These are phyloP conservation scores for Poterioochromonas sp. DNA, from an alignment of 352 stramenopile species.

Conservation along the genomic window DNA sequence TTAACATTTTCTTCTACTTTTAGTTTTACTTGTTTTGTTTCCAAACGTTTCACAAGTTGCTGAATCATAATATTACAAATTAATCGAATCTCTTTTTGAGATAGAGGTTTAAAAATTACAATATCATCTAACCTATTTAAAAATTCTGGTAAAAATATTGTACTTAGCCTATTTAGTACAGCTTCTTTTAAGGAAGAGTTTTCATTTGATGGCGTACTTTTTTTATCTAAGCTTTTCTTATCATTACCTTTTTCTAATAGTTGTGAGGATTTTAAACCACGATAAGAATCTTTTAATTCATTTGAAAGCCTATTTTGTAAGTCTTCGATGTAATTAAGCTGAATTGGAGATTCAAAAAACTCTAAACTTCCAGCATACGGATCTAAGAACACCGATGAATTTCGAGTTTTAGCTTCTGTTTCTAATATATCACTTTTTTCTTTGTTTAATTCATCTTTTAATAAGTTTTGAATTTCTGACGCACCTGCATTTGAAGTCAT, in stretches of 20 bases:
- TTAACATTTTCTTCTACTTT: constrained; percentile 59
- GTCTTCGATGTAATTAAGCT: neutral
- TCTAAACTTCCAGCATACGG: neutral
- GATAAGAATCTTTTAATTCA: neutral
- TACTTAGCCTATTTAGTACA: constrained; percentile 72
- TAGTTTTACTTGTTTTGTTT: constrained; percentile 57
- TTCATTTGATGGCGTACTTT: neutral
- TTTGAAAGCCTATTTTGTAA: neutral
- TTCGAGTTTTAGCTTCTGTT: neutral
- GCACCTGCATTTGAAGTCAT: constrained; percentile 92
- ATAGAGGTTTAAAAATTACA: constrained; percentile 88
- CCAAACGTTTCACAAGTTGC: constrained; percentile 50
- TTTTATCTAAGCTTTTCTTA: neutral
- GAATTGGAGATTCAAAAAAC: neutral
- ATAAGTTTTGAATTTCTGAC: constrained; percentile 55
- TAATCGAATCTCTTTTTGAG: constrained; percentile 65
- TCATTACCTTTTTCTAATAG: constrained; percentile 16
- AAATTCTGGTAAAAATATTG: constrained; percentile 83
- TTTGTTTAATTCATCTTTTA: constrained; percentile 2
- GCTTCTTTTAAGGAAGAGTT: constrained; percentile 45
- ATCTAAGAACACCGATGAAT: neutral
- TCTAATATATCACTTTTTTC: neutral
- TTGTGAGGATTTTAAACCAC: neutral
- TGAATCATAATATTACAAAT: constrained; percentile 75
- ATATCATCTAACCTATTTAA: constrained; percentile 91